A percentile compares a stretch with the other conserved stretches of the same genome.
Conservation (phyloP, 208 protist species). For the Acanthamoeba culbertsoni region DNA sequence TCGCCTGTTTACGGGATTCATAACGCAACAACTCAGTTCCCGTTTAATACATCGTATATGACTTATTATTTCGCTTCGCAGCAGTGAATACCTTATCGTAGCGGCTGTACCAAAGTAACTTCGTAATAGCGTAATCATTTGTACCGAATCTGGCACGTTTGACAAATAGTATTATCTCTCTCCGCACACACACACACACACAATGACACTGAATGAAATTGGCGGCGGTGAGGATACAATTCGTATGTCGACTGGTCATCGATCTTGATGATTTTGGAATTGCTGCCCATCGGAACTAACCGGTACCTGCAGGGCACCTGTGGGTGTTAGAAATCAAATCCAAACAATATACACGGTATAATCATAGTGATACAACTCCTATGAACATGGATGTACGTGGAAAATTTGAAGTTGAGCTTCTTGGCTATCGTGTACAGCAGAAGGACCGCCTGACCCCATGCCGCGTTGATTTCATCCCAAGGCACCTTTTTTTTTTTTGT, state of each 20-base stretch:
- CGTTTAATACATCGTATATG: too few species aligned
- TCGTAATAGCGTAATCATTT: slow-evolving; percentile 64
- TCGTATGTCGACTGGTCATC: slow-evolving; percentile 64
- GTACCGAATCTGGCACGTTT: slow-evolving; percentile 42
- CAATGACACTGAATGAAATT: too few species aligned
- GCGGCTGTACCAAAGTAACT: slow-evolving; percentile 72
- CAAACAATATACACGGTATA: background rate
- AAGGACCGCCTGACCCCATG: slow-evolving; percentile 81
- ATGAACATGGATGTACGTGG: slow-evolving; percentile 42
- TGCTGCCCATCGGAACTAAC: slow-evolving; percentile 78
- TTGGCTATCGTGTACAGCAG: slow-evolving; percentile 80
- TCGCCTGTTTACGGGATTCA: too few species aligned
- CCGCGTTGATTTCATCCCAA: slow-evolving; percentile 87
- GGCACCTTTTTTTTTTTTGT: slow-evolving; percentile 79
- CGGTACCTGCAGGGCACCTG: background rate
- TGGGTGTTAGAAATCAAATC: too few species aligned
- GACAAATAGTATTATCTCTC: too few species aligned
- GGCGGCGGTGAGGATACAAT: slow-evolving; percentile 42
- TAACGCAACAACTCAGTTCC: too few species aligned
- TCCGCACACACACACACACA: background rate
- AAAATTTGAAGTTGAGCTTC: slow-evolving; percentile 72
- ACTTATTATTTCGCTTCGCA: too few species aligned
- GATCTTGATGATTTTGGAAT: slow-evolving; percentile 65
- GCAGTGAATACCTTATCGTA: slow-evolving; percentile 74
- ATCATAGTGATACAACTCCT: background rate